A percentile compares a stretch with the other conserved stretches of the same genome.
These are phyloP conservation scores for Trypanosoma grayi DNA, from an alignment of 208 protist species.

Conservation along the genomic window DNA sequence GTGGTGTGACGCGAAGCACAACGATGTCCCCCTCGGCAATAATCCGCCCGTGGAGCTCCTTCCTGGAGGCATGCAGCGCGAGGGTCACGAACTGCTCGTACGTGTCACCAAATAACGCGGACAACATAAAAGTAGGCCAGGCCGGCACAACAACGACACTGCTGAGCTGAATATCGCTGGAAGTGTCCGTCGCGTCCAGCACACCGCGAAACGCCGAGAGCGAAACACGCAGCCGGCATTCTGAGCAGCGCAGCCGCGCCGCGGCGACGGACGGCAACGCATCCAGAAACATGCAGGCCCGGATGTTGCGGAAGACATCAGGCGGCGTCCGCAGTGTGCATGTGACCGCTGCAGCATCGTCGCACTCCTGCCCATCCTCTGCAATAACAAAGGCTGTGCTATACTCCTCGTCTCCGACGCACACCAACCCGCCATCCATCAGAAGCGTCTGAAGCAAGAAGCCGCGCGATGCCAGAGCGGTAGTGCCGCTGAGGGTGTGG, in stretches of 20 bases:
- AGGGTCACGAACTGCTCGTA: constrained; percentile 45
- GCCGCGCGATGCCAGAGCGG: constrained; percentile 25
- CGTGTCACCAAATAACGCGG: constrained; percentile 47
- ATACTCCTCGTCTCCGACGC: constrained; percentile 28
- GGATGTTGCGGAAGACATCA: constrained; percentile 68
- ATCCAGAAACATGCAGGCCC: constrained; percentile 32
- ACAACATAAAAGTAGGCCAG: constrained; percentile 47
- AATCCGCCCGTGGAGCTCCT: constrained; percentile 42
- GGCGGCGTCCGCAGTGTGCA: constrained; percentile 27
- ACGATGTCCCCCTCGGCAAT: constrained; percentile 67
- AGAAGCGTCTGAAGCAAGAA: constrained; percentile 31
- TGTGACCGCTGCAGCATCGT: neutral
- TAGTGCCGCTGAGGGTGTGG: constrained; percentile 27
- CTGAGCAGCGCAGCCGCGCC: neutral
- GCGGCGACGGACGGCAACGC: constrained; percentile 2
- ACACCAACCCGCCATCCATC: constrained; percentile 30
- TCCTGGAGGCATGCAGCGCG: constrained; percentile 29
- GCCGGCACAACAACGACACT: constrained; percentile 30
- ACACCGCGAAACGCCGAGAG: constrained; percentile 19
- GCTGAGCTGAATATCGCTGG: constrained; percentile 17
- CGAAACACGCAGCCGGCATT: neutral
- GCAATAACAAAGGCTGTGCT: constrained; percentile 39
- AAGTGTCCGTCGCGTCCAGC: neutral
- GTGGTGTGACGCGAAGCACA: constrained; percentile 28
- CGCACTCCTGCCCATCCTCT: neutral